These are phyloP conservation scores for Botryobasidium botryosum DNA, from an alignment of 768 basidiomycete species.

Conservation along the genomic window DNA sequence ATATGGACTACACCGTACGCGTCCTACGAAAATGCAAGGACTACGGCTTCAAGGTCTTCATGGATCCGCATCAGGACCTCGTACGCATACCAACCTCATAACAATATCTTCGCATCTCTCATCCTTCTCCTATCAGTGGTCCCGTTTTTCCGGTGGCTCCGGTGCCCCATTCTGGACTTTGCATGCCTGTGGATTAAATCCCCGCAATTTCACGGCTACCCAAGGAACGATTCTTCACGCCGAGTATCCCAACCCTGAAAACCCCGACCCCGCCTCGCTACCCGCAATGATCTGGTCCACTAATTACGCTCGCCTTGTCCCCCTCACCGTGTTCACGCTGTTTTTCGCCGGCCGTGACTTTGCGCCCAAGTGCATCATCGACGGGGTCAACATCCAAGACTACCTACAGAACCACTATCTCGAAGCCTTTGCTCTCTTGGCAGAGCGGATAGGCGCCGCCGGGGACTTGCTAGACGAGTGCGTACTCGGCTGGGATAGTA, in stretches of 20 bases:
- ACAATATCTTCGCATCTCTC: neutral
- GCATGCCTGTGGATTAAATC: conserved; percentile 77
- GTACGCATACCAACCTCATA: conserved; percentile 34
- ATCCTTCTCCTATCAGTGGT: conserved; percentile 45
- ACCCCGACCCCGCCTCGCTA: conserved; percentile 50
- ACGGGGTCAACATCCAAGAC: conserved; percentile 83
- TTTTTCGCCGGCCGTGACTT: conserved; percentile 86
- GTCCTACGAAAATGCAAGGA: conserved; percentile 84
- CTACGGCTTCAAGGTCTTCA: conserved; percentile 78
- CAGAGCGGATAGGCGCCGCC: conserved; percentile 56
- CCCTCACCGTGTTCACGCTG: conserved; percentile 82
- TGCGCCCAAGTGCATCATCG: conserved; percentile 81
- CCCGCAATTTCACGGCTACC: conserved; percentile 68
- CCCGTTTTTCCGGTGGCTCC: conserved; percentile 85
- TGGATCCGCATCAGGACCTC: conserved; percentile 93
- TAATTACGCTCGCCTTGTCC: conserved; percentile 78
- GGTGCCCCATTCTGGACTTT: conserved; percentile 94
- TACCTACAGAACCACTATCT: conserved; percentile 68
- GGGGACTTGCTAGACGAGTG: conserved; percentile 69
- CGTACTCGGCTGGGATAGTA: conserved; percentile 89
- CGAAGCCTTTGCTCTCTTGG: conserved; percentile 55
- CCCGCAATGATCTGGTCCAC: conserved; percentile 97
- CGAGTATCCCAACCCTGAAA: conserved; percentile 57
- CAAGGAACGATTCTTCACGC: conserved; percentile 74
- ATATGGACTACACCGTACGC: conserved; percentile 78